Evolutionary conservation across 2,329 filamentous ascomycete species (phyloP), one percentile per base, ranked within the genome.

Genomic region (Cucurbitaria berberidis): DNA sequence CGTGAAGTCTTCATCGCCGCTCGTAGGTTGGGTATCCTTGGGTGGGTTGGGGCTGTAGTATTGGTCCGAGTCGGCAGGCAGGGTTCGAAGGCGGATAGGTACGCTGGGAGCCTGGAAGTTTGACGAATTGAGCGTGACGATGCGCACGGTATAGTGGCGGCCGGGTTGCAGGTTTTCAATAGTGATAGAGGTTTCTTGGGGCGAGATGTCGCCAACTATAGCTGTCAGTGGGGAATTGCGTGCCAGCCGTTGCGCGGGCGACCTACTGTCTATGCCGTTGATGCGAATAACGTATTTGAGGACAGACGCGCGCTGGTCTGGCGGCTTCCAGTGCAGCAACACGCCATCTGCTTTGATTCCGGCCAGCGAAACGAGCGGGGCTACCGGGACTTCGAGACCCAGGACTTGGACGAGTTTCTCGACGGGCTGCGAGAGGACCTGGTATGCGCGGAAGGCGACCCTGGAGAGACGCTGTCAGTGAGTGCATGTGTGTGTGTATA

Each of bases 81-180:
- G 77, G 16, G 95, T 98, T 64, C 89, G 86, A 48, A 99, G 81
- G 48, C 95, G 89, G 59, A 98, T 87, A 32, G 96, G 86, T 5
- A 86, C 83, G 73, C 95, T 97, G 32, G 91, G 89, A 0, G 93
- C 91, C 70, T 96, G 91, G 67, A 98, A 98, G 74, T 95, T 96
- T 63, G 93, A 91, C 26, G 89, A 86, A 43, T 93, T 96, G 48
- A 97, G 89, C 34, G 93, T 91, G 63, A 97, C 90, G 48, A 98
- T 91, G 55, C 93, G 89, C 24, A 99, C 88, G 61, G 96, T 96
- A 77, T 98, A 98, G 68, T 93, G 96, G 67, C 90, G 90, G 60
- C 89, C 87, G 0, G 95, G 92, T 65, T 89, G 88, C 7, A 99
- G 81, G 34, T 93, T 91, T 27, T 89, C 92, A 49, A 99, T 92